These are phyloP conservation scores for Verbena officinalis DNA, from an alignment of 257 asterid genomes.

Conservation along the genomic window DNA sequence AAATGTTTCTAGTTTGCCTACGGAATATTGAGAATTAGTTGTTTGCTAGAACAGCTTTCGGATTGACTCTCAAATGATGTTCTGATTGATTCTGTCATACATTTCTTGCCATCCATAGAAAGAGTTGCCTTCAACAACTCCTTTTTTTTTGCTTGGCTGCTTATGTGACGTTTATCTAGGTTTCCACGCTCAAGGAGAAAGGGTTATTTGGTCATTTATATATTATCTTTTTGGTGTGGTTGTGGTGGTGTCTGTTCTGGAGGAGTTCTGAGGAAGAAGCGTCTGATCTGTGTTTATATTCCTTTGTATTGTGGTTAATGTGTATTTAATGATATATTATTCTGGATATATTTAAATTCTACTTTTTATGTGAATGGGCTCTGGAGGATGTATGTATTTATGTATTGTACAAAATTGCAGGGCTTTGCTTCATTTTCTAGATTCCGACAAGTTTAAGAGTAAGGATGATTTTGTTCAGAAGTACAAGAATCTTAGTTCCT, in stretches of 20 bases:
- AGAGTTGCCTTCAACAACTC: slow-evolving; percentile 11
- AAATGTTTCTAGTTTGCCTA: background rate
- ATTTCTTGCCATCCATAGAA: background rate
- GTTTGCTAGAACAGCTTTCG: slow-evolving; percentile 1
- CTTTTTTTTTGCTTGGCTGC: background rate
- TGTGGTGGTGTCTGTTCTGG: background rate
- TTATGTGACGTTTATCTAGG: background rate
- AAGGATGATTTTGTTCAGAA: slow-evolving; percentile 92
- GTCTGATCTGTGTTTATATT: background rate
- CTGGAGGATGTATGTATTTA: slow-evolving; percentile 16
- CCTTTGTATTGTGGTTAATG: slow-evolving; percentile 1
- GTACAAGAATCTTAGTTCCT: slow-evolving; percentile 94
- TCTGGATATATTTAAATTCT: slow-evolving; percentile 6
- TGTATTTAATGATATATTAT: slow-evolving; percentile 6
- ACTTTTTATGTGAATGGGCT: slow-evolving; percentile 5
- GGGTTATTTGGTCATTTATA: background rate
- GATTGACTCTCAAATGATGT: background rate
- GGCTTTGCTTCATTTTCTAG: slow-evolving; percentile 99
- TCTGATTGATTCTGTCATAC: slow-evolving; percentile 3
- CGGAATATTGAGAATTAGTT: background rate
- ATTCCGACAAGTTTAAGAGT: slow-evolving; percentile 81
- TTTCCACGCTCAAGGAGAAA: slow-evolving; percentile 1
- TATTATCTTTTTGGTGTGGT: background rate
- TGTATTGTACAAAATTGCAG: slow-evolving; percentile 46
- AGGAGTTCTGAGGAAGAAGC: background rate